phyloP scores from a whole-genome alignment of 306 rosid species.

The Pueraria montana region DNA sequence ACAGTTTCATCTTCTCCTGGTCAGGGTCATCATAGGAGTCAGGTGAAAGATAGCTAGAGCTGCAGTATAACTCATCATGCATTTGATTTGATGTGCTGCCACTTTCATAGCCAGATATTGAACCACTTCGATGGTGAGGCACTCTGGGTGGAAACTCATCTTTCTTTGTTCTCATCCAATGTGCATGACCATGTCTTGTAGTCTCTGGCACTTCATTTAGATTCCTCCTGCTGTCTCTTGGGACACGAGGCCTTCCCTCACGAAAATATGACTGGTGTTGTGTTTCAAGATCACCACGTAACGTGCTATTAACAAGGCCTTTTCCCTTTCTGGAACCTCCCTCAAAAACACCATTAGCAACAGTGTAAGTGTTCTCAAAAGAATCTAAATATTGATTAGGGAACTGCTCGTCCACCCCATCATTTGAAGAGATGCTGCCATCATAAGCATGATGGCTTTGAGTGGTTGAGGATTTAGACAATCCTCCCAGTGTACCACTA shows the following conservation, averaged over 20 bases:
- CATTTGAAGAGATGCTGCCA: slow-evolving; percentile 81
- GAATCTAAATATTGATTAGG: slow-evolving; percentile 47
- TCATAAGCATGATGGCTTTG: slow-evolving; percentile 74
- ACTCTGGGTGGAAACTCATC: slow-evolving; percentile 58
- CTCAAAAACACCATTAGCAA: slow-evolving; percentile 48
- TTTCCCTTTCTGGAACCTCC: slow-evolving; percentile 59
- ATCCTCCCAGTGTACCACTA: slow-evolving; percentile 50
- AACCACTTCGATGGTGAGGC: slow-evolving; percentile 46
- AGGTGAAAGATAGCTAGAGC: slow-evolving; percentile 68
- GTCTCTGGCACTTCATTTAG: slow-evolving; percentile 54
- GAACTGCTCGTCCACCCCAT: slow-evolving; percentile 66
- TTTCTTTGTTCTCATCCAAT: slow-evolving; percentile 57
- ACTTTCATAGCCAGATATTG: slow-evolving; percentile 59
- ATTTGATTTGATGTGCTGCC: slow-evolving; percentile 61
- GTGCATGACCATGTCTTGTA: slow-evolving; percentile 51
- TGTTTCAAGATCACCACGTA: slow-evolving; percentile 51
- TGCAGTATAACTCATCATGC: slow-evolving; percentile 56
- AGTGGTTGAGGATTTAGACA: slow-evolving; percentile 61
- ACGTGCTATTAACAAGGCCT: slow-evolving; percentile 46
- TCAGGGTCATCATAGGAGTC: slow-evolving; percentile 63
- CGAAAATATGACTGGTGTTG: slow-evolving; percentile 53
- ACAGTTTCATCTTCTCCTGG: slow-evolving; percentile 71
- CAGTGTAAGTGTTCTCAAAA: slow-evolving; percentile 46
- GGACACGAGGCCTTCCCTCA: slow-evolving; percentile 49
- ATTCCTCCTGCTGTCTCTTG: slow-evolving; percentile 44